Percentiles rank a stretch among this genome's conserved stretches.
Conservation (phyloP, 768 basidiomycete genomes). For the Lactarius trivialis region DNA sequence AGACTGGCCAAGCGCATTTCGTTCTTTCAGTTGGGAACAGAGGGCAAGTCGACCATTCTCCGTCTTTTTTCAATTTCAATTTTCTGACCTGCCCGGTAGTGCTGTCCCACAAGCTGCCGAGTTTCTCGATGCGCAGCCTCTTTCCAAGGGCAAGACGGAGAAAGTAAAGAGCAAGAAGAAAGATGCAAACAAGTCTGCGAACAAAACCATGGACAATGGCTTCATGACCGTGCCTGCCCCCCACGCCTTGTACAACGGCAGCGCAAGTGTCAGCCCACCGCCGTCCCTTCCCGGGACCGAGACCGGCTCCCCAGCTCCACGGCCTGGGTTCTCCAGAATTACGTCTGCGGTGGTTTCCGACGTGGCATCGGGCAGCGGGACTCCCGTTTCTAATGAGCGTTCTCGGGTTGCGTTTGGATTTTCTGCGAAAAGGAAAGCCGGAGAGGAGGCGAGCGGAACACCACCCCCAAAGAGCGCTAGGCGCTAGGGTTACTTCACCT, state of each 20-base stretch:
- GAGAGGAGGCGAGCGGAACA: slow-evolving; percentile 56
- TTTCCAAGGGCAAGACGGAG: slow-evolving; percentile 79
- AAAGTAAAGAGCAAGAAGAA: slow-evolving; percentile 78
- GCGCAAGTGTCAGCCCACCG: slow-evolving; percentile 37
- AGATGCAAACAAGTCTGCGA: slow-evolving; percentile 47
- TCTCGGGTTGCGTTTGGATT: slow-evolving; percentile 74
- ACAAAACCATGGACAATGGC: slow-evolving; percentile 46
- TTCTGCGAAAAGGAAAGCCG: slow-evolving; percentile 74
- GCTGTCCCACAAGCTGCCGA: slow-evolving; percentile 83
- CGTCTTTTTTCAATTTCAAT: neutral
- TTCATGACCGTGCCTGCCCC: slow-evolving; percentile 72
- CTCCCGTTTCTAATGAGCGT: slow-evolving; percentile 57
- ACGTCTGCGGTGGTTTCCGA: slow-evolving; percentile 48
- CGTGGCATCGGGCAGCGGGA: slow-evolving; percentile 37
- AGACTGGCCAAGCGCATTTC: slow-evolving; percentile 94
- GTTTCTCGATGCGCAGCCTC: slow-evolving; percentile 72
- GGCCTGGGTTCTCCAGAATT: slow-evolving; percentile 74
- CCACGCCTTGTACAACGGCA: slow-evolving; percentile 34
- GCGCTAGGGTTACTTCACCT: neutral
- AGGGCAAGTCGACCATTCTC: slow-evolving; percentile 48
- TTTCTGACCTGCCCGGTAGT: slow-evolving; percentile 35
- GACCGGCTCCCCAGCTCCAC: slow-evolving; percentile 58
- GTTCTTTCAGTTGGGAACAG: slow-evolving; percentile 90
- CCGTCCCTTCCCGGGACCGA: slow-evolving; percentile 32
- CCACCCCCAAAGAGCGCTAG: slow-evolving; percentile 54